phyloP scores from a whole-genome alignment of 768 basidiomycete genomes.

The Amanita pallidorosea region DNA sequence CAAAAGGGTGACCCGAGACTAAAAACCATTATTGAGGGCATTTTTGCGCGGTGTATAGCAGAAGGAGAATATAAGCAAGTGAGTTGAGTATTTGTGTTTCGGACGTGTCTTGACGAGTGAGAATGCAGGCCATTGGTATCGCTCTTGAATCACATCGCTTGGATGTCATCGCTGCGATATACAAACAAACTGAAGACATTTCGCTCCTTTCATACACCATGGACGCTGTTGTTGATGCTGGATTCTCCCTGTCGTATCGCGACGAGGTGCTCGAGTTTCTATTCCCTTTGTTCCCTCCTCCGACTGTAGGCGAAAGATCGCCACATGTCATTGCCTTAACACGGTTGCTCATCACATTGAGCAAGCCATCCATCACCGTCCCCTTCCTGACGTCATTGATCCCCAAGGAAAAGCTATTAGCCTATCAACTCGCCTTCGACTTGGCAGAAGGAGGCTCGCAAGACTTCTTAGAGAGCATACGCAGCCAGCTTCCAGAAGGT shows the following conservation, averaged over 20 bases:
- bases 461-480: conserved; percentile 78
- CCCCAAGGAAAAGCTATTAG: conserved; percentile 60
- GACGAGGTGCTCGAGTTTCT: conserved; percentile 71
- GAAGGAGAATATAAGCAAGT: conserved; percentile 92
- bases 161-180: conserved; percentile 77
- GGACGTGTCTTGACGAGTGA: conserved; percentile 7
- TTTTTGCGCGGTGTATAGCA: conserved; percentile 75
- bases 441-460: conserved; percentile 89
- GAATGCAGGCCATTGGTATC: conserved; percentile 77
- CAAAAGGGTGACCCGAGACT: conserved; percentile 71
- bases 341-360: conserved; percentile 82
- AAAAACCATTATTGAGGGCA: conserved; percentile 78
- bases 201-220: conserved; percentile 83
- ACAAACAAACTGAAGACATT: conserved; percentile 62
- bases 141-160: conserved; percentile 86
- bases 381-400: conserved; percentile 65
- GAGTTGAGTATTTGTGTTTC: conserved; percentile 9
- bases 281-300: conserved; percentile 78
- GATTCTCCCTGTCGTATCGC: conserved; percentile 78
- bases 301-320: conserved; percentile 59
- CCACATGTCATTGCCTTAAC: conserved; percentile 75
- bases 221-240: conserved; percentile 84
- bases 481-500: conserved; percentile 57
- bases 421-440: conserved; percentile 95
- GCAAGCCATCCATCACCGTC: conserved; percentile 70